phyloP scores from a whole-genome alignment of 805 yeast genomes.

The Nakazawaea ambrosiae region DNA sequence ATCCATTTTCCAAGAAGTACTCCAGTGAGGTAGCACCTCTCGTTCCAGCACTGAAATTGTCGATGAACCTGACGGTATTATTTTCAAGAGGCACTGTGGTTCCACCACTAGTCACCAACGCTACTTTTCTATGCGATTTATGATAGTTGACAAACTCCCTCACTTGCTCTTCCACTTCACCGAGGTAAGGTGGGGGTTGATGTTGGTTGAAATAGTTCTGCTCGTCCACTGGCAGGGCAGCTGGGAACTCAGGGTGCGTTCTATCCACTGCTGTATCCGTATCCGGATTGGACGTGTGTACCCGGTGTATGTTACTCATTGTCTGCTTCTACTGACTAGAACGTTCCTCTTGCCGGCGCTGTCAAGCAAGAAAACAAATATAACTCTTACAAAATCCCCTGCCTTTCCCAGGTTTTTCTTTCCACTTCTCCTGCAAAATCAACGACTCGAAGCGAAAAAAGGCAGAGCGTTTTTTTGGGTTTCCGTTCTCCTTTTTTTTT shows the following conservation, averaged over 20 bases:
- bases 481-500: too few relatives aligned
- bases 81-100: conserved; percentile 97
- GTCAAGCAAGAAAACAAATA: neutral
- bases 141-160: conserved; percentile 57
- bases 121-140: conserved; percentile 44
- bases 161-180: conserved; percentile 51
- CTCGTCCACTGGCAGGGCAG: conserved; percentile 68
- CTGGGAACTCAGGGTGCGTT: conserved; percentile 65
- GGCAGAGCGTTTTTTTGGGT: too few relatives aligned
- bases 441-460: too few relatives aligned
- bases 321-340: too few relatives aligned
- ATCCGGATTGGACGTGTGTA: conserved; percentile 67
- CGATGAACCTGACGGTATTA: conserved; percentile 94
- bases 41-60: conserved; percentile 95
- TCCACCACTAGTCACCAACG: conserved; percentile 90
- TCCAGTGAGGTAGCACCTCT: conserved; percentile 97
- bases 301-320: conserved; percentile 13
- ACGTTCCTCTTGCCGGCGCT: neutral
- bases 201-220: conserved; percentile 68
- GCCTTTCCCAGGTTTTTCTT: too few relatives aligned
- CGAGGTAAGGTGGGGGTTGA: conserved; percentile 67
- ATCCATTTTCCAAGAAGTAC: conserved; percentile 75
- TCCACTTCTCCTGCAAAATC: too few relatives aligned
- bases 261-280: conserved; percentile 74
- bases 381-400: too few relatives aligned